A percentile compares a stretch with the other conserved stretches of the same genome.
phyloP scores from a whole-genome alignment of 192 early-diverging fungal species.

The Thamnidium elegans region DNA sequence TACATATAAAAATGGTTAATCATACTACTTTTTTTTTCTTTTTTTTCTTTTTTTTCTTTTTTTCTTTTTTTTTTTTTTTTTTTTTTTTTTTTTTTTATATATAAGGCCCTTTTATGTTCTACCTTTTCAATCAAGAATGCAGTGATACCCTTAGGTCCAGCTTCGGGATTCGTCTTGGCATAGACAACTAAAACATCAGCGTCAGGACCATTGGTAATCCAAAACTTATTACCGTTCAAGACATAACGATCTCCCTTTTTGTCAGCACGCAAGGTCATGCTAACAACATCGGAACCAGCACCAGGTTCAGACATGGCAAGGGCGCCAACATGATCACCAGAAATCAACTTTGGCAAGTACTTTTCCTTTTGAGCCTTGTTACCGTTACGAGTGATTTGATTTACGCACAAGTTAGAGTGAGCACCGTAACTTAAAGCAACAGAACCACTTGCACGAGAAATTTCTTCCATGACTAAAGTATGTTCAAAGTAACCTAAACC shows the following conservation, averaged over 20 bases:
- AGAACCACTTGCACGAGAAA: conserved; percentile 82
- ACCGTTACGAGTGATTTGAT: conserved; percentile 92
- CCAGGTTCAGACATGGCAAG: conserved; percentile 94
- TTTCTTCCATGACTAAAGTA: conserved; percentile 90
- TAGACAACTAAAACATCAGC: conserved; percentile 89
- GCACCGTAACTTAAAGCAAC: conserved; percentile 94
- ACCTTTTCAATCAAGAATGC: conserved; percentile 92
- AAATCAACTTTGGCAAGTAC: conserved; percentile 86
- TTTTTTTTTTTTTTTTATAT: too few relatives aligned
- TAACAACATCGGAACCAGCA: conserved; percentile 90
- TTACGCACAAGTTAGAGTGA: conserved; percentile 96
- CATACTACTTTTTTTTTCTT: too few relatives aligned
- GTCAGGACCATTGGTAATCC: conserved; percentile 97
- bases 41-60: too few relatives aligned
- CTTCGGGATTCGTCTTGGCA: conserved; percentile 79
- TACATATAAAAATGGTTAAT: too few relatives aligned
- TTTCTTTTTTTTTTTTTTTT: too few relatives aligned
- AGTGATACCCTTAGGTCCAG: conserved; percentile 87
- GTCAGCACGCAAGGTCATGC: conserved; percentile 82
- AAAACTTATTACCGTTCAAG: conserved; percentile 89
- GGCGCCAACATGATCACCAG: conserved; percentile 86
- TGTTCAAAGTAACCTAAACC: conserved; percentile 89
- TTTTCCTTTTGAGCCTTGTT: conserved; percentile 83
- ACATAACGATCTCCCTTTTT: conserved; percentile 82
- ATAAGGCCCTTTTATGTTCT: too few relatives aligned